phyloP scores from a whole-genome alignment of 2,329 filamentous ascomycete genomes.

The Neopestalotiopsis sp. region DNA sequence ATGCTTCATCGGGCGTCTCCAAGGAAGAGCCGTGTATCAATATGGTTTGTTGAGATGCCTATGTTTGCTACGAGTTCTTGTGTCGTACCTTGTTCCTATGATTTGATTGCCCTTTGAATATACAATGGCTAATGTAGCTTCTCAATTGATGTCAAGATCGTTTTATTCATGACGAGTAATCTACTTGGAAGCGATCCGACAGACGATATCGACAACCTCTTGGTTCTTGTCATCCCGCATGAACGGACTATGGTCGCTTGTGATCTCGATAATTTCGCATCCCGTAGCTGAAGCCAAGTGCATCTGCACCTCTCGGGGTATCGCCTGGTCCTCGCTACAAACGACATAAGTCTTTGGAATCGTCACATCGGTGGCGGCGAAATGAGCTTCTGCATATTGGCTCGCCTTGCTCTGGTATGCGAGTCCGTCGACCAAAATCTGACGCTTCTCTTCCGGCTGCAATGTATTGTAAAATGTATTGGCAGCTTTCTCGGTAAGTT shows the following conservation, averaged over 20 bases:
- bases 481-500: constrained; percentile 1
- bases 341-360: constrained; percentile 33
- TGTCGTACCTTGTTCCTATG: too few species aligned
- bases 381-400: constrained; percentile 22
- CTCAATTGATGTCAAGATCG: too few species aligned
- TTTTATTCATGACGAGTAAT: too few species aligned
- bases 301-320: constrained; percentile 28
- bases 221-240: constrained; percentile 19
- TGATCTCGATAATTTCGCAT: constrained; percentile 25
- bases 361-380: constrained; percentile 28
- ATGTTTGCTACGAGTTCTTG: too few species aligned
- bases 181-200: constrained; percentile 3
- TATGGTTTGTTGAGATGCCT: too few species aligned
- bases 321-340: constrained; percentile 27
- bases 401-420: constrained; percentile 25
- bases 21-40: too few species aligned
- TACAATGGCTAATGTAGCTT: too few species aligned
- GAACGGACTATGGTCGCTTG: constrained; percentile 28
- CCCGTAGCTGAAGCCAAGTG: constrained; percentile 25
- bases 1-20: too few species aligned
- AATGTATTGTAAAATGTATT: constrained; percentile 14
- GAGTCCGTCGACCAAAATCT: not conserved
- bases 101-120: too few species aligned
- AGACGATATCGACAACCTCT: constrained; percentile 1
- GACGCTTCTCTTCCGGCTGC: not conserved